Base-by-base conservation (phyloP, 345 rosid species). In the Brassica juncea region DNA sequence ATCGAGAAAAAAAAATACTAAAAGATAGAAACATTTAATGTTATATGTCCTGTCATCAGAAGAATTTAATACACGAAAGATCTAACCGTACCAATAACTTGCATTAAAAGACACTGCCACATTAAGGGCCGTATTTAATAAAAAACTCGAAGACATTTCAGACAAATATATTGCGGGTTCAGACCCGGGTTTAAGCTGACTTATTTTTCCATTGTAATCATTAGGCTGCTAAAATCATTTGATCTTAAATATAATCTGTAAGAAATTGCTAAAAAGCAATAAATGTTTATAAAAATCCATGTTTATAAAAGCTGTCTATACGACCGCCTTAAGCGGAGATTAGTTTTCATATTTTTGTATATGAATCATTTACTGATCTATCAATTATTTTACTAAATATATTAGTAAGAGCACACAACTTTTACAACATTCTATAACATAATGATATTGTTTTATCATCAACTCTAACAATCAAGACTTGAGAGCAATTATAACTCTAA, bases 81-180 rank as follows among this genome's bases (percentile, higher is more conserved):
- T 14, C 67, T 9, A 42, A 15, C 11, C 30, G 66, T 19, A 39
- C 73, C 68, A 30, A n/a, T 31, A 68, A 60, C 23, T 69, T 31
- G 52, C 74, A 77, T 59, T 68, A 31, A 57, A 47, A n/a, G 1
- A 21, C 67, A 76, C 2, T 52, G 63, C 23, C 49, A 19, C 69
- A 8, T 21, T 27, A 42, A 42, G 14, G 49, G 49, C 14, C 49
- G 14, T 10, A 42, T 42, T 35, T 10, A 10, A 34, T 42, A 42
- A 42, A 39, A 42, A 42, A 42, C 49, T 10, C 42, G 21, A 42
- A 42, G 14, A 42, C 49, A 42, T 10, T 42, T 42, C 49, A 42
- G 49, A 42, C 49, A 42, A 4, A 42, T 42, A 10, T 42, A 42
- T 42, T 42, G 49, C 14, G 14, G 49, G 49, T 37, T 37, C 49